Conservation (phyloP, 2,329 filamentous ascomycete genomes). For the Fusarium drepaniforme region DNA sequence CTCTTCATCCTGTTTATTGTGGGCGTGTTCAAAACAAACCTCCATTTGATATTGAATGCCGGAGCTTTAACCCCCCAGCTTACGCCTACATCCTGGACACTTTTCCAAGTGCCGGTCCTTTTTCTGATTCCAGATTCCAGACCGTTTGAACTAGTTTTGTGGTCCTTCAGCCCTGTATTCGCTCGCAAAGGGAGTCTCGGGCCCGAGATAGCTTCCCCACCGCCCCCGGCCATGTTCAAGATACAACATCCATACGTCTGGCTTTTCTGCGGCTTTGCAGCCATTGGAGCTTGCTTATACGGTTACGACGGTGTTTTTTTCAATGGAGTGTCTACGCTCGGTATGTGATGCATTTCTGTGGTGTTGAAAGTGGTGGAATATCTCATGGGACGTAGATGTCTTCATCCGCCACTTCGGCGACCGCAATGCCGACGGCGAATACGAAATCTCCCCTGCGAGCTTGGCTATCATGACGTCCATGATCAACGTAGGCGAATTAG, state of each 20-base stretch:
- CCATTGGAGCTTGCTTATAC: slow-evolving; percentile 52
- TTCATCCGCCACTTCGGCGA: slow-evolving; percentile 51
- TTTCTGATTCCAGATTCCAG: not conserved
- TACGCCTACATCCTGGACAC: not conserved
- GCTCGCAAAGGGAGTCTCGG: not conserved
- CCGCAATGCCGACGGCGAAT: slow-evolving; percentile 42
- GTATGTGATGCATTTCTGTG: slow-evolving; percentile 28
- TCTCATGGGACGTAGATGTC: slow-evolving; percentile 29
- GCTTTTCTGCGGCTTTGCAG: slow-evolving; percentile 51
- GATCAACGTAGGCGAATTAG: slow-evolving; percentile 55
- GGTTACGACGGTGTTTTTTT: slow-evolving; percentile 5
- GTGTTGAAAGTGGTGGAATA: not conserved
- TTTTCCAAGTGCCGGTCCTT: not conserved
- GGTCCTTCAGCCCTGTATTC: slow-evolving; percentile 22
- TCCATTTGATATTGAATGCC: not conserved
- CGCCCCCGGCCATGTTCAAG: slow-evolving; percentile 22
- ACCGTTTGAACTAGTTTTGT: not conserved
- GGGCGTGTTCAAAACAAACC: not conserved
- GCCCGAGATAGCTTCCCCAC: not conserved
- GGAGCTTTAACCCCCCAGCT: not conserved
- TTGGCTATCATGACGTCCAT: slow-evolving; percentile 51
- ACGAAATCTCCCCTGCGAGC: slow-evolving; percentile 42
- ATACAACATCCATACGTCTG: slow-evolving; percentile 47
- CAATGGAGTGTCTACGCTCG: slow-evolving; percentile 31
- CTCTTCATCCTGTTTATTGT: not conserved